phyloP scores from a whole-genome alignment of 1,139 yeast species.

The Sugiyamaella grinbergsii region DNA sequence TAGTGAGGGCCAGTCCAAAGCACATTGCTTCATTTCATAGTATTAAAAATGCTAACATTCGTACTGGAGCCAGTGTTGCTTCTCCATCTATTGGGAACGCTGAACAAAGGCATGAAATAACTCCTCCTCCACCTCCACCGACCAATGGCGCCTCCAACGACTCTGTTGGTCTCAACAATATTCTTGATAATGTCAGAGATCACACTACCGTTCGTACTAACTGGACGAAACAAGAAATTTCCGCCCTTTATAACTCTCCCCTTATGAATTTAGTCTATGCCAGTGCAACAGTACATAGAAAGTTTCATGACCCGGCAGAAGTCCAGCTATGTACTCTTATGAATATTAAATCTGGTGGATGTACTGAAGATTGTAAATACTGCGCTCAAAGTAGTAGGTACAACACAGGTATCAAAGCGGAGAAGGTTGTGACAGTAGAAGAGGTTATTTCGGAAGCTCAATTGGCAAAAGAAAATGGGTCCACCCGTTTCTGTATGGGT shows the following conservation, averaged over 20 bases:
- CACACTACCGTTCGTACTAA: constrained; percentile 39
- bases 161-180: constrained; percentile 1
- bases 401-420: constrained; percentile 70
- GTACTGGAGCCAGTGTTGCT: background rate
- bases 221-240: constrained; percentile 65
- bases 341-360: constrained; percentile 78
- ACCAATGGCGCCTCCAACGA: background rate
- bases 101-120: background rate
- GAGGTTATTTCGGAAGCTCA: constrained; percentile 64
- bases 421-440: constrained; percentile 61
- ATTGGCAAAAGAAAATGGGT: constrained; percentile 67
- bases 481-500: constrained; percentile 82
- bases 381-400: constrained; percentile 75
- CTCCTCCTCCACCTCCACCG: constrained; percentile 1
- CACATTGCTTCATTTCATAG: constrained; percentile 11
- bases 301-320: constrained; percentile 65
- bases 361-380: constrained; percentile 79
- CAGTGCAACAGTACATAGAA: constrained; percentile 68
- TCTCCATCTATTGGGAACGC: background rate
- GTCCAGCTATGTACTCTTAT: constrained; percentile 76
- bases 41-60: background rate
- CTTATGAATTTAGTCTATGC: constrained; percentile 58
- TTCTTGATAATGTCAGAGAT: constrained; percentile 15
- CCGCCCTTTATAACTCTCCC: constrained; percentile 64
- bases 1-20: background rate